These are phyloP conservation scores for Pyronema domesticum DNA, from an alignment of 495 filamentous ascomycete genomes.

Conservation along the genomic window DNA sequence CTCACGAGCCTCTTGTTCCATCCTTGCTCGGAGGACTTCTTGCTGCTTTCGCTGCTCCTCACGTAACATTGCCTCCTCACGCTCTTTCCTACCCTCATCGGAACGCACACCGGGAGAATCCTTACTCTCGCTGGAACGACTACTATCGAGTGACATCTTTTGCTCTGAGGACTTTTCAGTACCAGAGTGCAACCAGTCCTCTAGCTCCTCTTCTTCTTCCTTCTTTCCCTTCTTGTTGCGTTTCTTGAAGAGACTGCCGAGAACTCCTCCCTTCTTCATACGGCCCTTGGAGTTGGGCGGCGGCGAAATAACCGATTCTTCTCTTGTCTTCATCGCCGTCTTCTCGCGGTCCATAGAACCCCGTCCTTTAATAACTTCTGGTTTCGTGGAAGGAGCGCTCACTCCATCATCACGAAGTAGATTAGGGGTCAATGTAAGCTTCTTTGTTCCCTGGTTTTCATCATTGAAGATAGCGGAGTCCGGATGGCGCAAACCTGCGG, in stretches of 20 bases:
- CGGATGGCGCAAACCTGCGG: conserved; percentile 21
- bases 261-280: conserved; percentile 80
- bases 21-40: conserved; percentile 12
- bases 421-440: conserved; percentile 91
- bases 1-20: conserved; percentile 3
- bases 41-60: conserved; percentile 14
- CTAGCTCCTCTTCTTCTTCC: conserved; percentile 46
- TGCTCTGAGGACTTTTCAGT: conserved; percentile 25
- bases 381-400: conserved; percentile 7
- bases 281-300: conserved; percentile 42
- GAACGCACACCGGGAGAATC: conserved; percentile 33
- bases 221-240: conserved; percentile 61
- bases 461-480: conserved; percentile 67
- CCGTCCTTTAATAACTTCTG: conserved; percentile 27
- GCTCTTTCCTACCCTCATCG: conserved; percentile 14
- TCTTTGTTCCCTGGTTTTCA: conserved; percentile 83
- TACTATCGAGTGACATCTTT: conserved; percentile 38
- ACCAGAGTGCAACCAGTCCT: conserved; percentile 22
- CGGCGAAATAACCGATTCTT: conserved; percentile 15
- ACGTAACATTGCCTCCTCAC: conserved; percentile 11
- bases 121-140: conserved; percentile 15
- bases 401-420: conserved; percentile 65
- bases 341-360: conserved; percentile 38
- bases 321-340: conserved; percentile 30
- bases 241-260: conserved; percentile 92